These are phyloP conservation scores for Pseudogymnoascus sp. DNA, from an alignment of 2,329 filamentous ascomycete species.

Conservation along the genomic window DNA sequence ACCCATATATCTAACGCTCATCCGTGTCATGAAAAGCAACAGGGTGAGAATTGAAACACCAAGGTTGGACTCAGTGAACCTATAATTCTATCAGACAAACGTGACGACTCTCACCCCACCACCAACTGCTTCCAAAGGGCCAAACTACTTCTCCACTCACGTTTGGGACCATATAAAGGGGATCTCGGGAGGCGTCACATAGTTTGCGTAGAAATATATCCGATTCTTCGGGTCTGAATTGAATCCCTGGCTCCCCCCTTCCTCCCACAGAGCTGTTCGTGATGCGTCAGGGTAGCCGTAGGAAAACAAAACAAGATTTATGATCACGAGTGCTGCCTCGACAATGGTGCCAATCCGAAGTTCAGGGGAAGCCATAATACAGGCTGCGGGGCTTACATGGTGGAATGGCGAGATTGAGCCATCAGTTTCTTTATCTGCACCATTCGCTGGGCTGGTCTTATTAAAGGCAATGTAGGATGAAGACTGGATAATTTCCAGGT, in stretches of 20 bases:
- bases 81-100: neutral
- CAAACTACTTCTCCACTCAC: neutral
- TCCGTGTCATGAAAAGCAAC: neutral
- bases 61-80: neutral
- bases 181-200: constrained; percentile 10
- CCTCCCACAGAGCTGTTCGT: constrained; percentile 12
- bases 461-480: neutral
- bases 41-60: neutral
- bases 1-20: neutral
- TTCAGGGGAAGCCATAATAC: neutral
- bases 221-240: constrained; percentile 14
- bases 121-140: neutral
- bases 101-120: neutral
- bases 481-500: neutral
- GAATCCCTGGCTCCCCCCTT: constrained; percentile 12
- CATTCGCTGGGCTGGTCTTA: neutral
- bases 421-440: neutral
- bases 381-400: neutral
- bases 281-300: constrained; percentile 11
- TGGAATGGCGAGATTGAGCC: neutral
- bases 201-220: constrained; percentile 16
- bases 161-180: constrained; percentile 15
- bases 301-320: neutral
- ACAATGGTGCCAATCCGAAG: neutral
- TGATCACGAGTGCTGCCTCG: neutral